Evolutionary conservation across 2,329 filamentous ascomycete genomes (phyloP).

Genomic region (Microsporum ferrugineum): DNA sequence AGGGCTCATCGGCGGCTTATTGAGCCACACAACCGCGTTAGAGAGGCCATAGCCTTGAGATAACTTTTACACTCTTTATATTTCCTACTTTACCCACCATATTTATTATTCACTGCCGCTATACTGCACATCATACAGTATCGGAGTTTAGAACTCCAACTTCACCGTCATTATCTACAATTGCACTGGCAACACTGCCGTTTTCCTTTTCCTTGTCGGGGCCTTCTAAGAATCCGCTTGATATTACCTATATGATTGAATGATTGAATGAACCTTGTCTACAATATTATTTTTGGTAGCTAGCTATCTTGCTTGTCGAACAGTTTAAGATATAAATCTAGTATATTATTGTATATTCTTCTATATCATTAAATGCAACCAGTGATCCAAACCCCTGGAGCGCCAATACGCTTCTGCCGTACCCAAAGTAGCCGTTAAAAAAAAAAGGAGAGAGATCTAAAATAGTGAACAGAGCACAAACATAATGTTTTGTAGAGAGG

Average conservation of each 20-base stretch:
- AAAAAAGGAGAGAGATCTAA: neutral
- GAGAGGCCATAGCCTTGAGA: neutral
- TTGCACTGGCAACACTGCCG: neutral
- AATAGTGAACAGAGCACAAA: neutral
- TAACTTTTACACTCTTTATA: neutral
- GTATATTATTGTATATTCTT: neutral
- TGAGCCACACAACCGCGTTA: neutral
- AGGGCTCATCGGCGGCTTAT: neutral
- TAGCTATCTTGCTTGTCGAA: neutral
- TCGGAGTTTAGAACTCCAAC: neutral
- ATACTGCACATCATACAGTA: neutral
- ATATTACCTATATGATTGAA: constrained; percentile 1
- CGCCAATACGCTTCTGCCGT: neutral
- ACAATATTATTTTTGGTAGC: neutral
- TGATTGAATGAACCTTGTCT: constrained; percentile 3
- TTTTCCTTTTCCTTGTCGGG: neutral
- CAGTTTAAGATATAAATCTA: neutral
- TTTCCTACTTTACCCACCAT: neutral
- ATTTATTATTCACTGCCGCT: neutral
- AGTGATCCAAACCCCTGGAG: neutral
- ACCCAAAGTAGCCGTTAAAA: neutral
- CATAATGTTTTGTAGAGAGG: neutral
- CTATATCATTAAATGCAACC: neutral
- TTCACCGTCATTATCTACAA: neutral
- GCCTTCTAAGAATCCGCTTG: neutral